Evolutionary conservation across 2,329 filamentous ascomycete species (phyloP).

Genomic region (Colletotrichum destructivum): DNA sequence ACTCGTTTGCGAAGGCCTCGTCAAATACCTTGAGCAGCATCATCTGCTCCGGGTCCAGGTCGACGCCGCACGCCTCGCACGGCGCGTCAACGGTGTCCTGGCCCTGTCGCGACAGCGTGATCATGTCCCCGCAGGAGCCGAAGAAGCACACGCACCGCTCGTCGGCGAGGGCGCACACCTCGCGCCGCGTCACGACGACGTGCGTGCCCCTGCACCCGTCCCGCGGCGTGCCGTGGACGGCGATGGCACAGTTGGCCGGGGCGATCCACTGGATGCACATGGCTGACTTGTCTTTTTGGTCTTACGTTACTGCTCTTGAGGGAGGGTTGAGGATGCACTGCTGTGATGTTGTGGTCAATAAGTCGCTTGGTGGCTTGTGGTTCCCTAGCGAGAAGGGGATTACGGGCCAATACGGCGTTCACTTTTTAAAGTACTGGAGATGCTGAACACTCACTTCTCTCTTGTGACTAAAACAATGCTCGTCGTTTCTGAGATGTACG

Average conservation of each 20-base stretch:
- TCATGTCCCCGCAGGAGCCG: slow-evolving; percentile 26
- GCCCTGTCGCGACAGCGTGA: slow-evolving; percentile 9
- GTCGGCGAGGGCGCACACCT: slow-evolving; percentile 10
- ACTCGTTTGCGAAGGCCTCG: slow-evolving; percentile 19
- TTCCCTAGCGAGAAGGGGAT: not conserved
- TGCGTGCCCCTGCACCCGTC: slow-evolving; percentile 25
- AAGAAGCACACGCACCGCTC: slow-evolving; percentile 34
- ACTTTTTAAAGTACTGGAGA: not conserved
- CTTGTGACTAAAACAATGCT: not conserved
- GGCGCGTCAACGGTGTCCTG: slow-evolving; percentile 20
- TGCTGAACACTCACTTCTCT: not conserved
- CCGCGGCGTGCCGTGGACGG: not conserved
- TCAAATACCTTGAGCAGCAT: slow-evolving; percentile 22
- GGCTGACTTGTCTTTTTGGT: not conserved
- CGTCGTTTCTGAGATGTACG: not conserved
- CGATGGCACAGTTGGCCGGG: slow-evolving; percentile 25
- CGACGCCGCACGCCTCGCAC: slow-evolving; percentile 24
- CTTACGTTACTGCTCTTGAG: not conserved
- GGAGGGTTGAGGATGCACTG: not conserved
- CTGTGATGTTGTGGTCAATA: not conserved
- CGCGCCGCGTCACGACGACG: slow-evolving; percentile 26
- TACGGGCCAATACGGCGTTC: not conserved
- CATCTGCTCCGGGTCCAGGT: slow-evolving; percentile 30
- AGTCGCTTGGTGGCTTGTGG: slow-evolving; percentile 2
- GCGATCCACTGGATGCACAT: slow-evolving; percentile 40